Evolutionary conservation across 306 rosid species (phyloP).

Genomic region (Pyrus communis): DNA sequence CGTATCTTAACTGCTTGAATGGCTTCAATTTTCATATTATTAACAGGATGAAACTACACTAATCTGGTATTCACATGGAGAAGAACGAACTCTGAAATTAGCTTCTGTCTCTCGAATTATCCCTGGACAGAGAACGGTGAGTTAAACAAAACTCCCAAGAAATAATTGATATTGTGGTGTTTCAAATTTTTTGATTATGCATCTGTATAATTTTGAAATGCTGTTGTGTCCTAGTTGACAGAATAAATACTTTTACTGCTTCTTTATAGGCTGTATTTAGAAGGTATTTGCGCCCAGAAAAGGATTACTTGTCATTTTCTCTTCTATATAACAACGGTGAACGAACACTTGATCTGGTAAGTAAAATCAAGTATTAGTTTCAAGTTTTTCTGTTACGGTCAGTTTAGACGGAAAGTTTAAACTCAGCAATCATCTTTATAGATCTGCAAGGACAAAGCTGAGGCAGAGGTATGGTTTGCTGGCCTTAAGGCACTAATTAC

Average conservation of each 20-base stretch:
- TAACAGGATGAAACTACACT: conserved; percentile 81
- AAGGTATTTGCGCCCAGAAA: conserved; percentile 89
- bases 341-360: conserved; percentile 88
- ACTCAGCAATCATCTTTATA: conserved; percentile 22
- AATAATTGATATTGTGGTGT: not conserved
- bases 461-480: conserved; percentile 74
- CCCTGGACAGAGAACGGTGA: conserved; percentile 95
- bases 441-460: conserved; percentile 95
- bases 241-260: not conserved
- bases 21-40: conserved; percentile 35
- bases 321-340: conserved; percentile 69
- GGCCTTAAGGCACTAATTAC: conserved; percentile 70
- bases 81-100: conserved; percentile 61
- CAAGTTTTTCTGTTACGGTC: conserved; percentile 1
- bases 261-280: conserved; percentile 73
- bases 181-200: not conserved
- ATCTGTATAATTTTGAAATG: not conserved
- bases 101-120: conserved; percentile 48
- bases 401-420: conserved; percentile 8
- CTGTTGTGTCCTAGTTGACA: not conserved
- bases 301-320: conserved; percentile 85
- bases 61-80: conserved; percentile 76
- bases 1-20: conserved; percentile 17
- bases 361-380: conserved; percentile 18
- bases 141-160: conserved; percentile 25